phyloP scores from a whole-genome alignment of 148 eudicot species.

The Camellia sinensis region DNA sequence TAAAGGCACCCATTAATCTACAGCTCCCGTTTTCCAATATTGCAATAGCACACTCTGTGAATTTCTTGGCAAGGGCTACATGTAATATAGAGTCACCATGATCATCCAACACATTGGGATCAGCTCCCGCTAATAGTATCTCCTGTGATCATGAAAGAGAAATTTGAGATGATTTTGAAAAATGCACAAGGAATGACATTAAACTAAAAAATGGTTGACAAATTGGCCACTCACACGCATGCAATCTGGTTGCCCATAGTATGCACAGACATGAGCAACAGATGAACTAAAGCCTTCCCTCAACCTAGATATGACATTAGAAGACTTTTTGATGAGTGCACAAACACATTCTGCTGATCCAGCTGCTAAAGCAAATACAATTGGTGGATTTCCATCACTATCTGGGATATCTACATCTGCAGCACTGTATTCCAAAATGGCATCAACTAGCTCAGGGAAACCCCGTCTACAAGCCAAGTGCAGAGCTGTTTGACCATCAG shows the following conservation, averaged over 20 bases:
- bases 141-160: conserved; percentile 46
- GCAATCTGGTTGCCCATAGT: conserved; percentile 97
- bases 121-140: conserved; percentile 78
- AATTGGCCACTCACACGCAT: conserved; percentile 64
- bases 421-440: conserved; percentile 64
- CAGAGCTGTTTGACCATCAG: conserved; percentile 93
- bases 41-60: conserved; percentile 76
- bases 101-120: conserved; percentile 81
- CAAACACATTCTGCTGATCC: conserved; percentile 93
- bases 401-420: conserved; percentile 85
- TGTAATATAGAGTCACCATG: conserved; percentile 88
- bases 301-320: conserved; percentile 63
- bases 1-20: conserved; percentile 62
- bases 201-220: not conserved
- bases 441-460: conserved; percentile 73
- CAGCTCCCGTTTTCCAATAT: conserved; percentile 83
- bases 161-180: not conserved
- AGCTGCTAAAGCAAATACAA: conserved; percentile 90
- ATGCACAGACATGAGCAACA: conserved; percentile 86
- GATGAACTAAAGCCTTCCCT: conserved; percentile 85
- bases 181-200: not conserved
- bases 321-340: conserved; percentile 64
- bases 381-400: conserved; percentile 92
- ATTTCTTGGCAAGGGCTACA: conserved; percentile 78
- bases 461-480: conserved; percentile 98